Conservation (phyloP, 306 rosid genomes). For the Castanopsis chinensis region DNA sequence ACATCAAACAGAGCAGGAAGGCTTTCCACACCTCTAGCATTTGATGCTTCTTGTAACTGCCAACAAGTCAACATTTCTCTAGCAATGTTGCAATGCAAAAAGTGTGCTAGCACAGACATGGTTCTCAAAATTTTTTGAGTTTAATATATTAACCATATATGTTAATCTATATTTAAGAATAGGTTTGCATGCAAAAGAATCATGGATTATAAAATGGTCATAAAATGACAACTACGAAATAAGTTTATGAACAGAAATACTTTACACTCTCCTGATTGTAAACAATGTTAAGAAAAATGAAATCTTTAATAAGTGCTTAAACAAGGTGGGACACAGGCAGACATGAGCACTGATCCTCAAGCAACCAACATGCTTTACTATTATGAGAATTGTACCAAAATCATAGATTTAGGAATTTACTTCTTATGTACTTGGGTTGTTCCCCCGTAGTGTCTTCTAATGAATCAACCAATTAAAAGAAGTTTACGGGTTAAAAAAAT, state of each 20-base stretch:
- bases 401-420: too few relatives aligned
- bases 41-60: too few relatives aligned
- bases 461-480: background rate
- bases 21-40: too few relatives aligned
- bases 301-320: background rate
- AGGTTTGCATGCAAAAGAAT: background rate
- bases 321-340: background rate
- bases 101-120: background rate
- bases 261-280: background rate
- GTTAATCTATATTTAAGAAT: background rate
- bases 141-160: background rate
- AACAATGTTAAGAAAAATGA: background rate
- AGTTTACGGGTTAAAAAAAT: background rate
- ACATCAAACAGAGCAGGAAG: too few relatives aligned
- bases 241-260: background rate
- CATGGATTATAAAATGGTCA: background rate
- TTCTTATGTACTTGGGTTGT: background rate
- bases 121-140: background rate
- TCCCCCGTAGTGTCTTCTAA: background rate
- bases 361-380: background rate
- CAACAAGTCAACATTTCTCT: too few relatives aligned
- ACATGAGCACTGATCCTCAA: background rate
- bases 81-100: background rate
- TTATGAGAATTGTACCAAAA: background rate
- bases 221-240: background rate